Evolutionary conservation across 257 asterid genomes (phyloP).

Genomic region (Przewalskia tangutica): DNA sequence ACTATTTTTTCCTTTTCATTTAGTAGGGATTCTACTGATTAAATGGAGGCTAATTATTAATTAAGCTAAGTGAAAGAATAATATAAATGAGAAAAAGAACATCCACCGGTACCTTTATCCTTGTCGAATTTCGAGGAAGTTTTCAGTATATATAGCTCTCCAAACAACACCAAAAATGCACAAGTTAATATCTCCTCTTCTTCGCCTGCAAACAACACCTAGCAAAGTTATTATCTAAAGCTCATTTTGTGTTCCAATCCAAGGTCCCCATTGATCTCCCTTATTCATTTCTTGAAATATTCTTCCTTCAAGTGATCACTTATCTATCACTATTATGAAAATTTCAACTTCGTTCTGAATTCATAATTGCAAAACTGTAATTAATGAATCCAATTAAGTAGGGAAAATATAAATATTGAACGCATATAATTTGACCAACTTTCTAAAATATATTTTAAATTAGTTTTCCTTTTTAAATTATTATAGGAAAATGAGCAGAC

Average conservation of each 20-base stretch:
- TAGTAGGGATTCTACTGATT: neutral
- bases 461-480: neutral
- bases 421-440: neutral
- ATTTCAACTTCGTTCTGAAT: neutral
- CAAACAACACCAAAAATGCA: constrained; percentile 25
- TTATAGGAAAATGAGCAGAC: constrained; percentile 53
- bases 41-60: constrained; percentile 18
- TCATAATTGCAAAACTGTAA: neutral
- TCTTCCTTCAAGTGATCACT: neutral
- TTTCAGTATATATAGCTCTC: constrained; percentile 39
- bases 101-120: constrained; percentile 20
- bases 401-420: neutral
- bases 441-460: neutral
- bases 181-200: constrained; percentile 14
- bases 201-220: neutral
- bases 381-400: too few relatives aligned
- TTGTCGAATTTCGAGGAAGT: constrained; percentile 40
- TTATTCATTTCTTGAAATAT: neutral
- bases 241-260: neutral
- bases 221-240: neutral
- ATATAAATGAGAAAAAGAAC: constrained; percentile 16
- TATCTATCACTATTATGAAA: neutral
- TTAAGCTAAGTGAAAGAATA: neutral
- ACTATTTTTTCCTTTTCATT: constrained; percentile 11
- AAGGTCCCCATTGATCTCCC: neutral